phyloP scores from a whole-genome alignment of 768 basidiomycete genomes.

The Dentipellis sp. region DNA sequence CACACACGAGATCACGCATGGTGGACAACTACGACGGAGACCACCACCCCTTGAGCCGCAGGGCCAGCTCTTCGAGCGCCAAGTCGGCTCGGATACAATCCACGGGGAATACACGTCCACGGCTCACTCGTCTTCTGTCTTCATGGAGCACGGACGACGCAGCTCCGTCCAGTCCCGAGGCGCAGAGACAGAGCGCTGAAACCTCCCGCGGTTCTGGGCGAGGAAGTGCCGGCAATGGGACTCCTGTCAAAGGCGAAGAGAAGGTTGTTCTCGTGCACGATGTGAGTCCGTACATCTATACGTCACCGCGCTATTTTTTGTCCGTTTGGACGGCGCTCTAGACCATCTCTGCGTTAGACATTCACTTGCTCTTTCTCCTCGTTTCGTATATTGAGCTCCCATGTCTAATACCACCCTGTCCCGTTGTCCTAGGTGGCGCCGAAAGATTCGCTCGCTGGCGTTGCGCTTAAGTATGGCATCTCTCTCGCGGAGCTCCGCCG shows the following conservation, averaged over 20 bases:
- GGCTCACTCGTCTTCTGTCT: constrained; percentile 8
- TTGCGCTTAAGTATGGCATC: constrained; percentile 86
- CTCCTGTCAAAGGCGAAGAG: constrained; percentile 23
- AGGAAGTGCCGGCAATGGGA: neutral
- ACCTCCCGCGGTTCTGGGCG: neutral
- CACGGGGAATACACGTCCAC: constrained; percentile 8
- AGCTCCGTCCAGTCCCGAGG: neutral
- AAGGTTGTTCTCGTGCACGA: constrained; percentile 52
- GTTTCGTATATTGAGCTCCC: neutral
- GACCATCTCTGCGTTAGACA: neutral
- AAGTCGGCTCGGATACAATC: constrained; percentile 2
- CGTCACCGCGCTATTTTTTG: neutral
- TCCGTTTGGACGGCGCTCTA: neutral
- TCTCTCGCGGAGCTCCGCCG: constrained; percentile 73
- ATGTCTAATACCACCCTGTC: neutral
- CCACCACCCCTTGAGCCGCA: constrained; percentile 9
- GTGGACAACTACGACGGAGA: constrained; percentile 12
- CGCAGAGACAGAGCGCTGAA: neutral
- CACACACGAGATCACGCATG: constrained; percentile 17
- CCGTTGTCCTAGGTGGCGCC: constrained; percentile 39
- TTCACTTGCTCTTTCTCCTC: neutral
- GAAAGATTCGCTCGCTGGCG: constrained; percentile 76
- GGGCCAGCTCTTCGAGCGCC: constrained; percentile 6
- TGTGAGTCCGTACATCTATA: constrained; percentile 25
- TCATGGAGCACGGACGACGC: neutral